Percentiles rank a stretch among this genome's conserved stretches.
Evolutionary conservation across 2,329 filamentous ascomycete species (phyloP).

Genomic region (Colletotrichum cuscutae): DNA sequence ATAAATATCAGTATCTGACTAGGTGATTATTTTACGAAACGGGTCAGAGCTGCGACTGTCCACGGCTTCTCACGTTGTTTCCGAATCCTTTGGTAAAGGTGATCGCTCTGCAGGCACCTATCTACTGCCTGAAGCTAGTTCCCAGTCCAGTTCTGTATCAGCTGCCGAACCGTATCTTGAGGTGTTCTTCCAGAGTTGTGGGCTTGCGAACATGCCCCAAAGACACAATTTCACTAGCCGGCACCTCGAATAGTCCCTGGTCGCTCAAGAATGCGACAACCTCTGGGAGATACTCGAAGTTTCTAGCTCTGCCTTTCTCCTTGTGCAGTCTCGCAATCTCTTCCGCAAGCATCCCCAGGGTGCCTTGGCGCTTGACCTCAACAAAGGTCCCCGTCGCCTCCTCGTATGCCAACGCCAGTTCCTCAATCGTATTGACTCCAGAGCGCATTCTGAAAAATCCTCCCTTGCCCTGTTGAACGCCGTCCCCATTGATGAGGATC

Average conservation of each 20-base stretch:
- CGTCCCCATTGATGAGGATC: conserved; percentile 18
- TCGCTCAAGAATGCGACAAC: conserved; percentile 1
- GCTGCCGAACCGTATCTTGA: background rate
- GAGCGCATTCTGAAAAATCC: conserved; percentile 27
- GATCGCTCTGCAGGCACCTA: too few species aligned
- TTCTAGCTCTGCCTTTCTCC: background rate
- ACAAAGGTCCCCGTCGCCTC: conserved; percentile 14
- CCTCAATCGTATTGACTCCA: conserved; percentile 15
- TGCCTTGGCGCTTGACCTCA: conserved; percentile 11
- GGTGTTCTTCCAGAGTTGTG: background rate
- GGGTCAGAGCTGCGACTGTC: too few species aligned
- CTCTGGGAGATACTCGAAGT: conserved; percentile 15
- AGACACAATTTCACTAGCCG: background rate
- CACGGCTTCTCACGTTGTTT: too few species aligned
- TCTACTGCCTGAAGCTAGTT: too few species aligned
- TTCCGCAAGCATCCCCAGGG: conserved; percentile 9
- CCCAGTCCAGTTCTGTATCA: background rate
- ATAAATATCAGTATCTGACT: too few species aligned
- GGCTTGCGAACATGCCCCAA: background rate
- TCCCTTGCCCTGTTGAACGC: conserved; percentile 20
- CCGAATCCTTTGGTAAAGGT: too few species aligned
- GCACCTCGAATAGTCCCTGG: background rate
- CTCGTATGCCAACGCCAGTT: conserved; percentile 16
- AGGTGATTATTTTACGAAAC: too few species aligned
- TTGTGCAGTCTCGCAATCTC: background rate